Evolutionary conservation across 1,284 basidiomycete species (phyloP), one percentile per base, ranked within the genome.

Genomic region (Ceratobasidium sp.): DNA sequence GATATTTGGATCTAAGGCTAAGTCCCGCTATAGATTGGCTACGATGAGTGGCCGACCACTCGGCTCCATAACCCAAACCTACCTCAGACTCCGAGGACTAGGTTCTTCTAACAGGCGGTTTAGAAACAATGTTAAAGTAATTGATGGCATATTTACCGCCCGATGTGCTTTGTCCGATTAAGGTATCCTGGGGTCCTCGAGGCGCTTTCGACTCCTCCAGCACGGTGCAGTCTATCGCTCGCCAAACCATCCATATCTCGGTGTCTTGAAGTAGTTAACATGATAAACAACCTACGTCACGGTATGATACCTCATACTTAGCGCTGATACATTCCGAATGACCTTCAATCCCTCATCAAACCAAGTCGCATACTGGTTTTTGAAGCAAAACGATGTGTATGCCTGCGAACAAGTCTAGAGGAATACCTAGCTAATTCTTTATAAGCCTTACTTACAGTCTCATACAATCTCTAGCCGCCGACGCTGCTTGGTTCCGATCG

Each of bases 401-500:
- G 48, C 73, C 67, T 42, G 67, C 73, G 73, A 52, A 5, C 56
- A 57, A 44, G 62, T 74, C 64, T 76, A 46, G 3, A 15, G 40
- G 7, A n/a, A n/a, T n/a, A n/a, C n/a, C n/a, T n/a, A n/a, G n/a
- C n/a, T n/a, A n/a, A n/a, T n/a, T n/a, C n/a, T n/a, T n/a, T n/a
- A n/a, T n/a, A n/a, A n/a, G n/a, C n/a, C n/a, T n/a, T 33, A 70
- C 91, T 86, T 17, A 91, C 83, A 1, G 92, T 92, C 2, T 87
- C 86, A 80, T 91, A 90, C 92, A 92, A 93, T 82, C 89, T 87
- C 92, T 91, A 93, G 23, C 91, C n/a, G n/a, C n/a, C n/a, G n/a
- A n/a, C n/a, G n/a, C n/a, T n/a, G n/a, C n/a, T n/a, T n/a, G n/a
- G n/a, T n/a, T n/a, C n/a, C n/a, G n/a, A n/a, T n/a, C n/a, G n/a